A percentile compares a stretch with the other conserved stretches of the same genome.
These are phyloP conservation scores for Ganoderma sp. DNA, from an alignment of 1,284 basidiomycete species.

Conservation along the genomic window DNA sequence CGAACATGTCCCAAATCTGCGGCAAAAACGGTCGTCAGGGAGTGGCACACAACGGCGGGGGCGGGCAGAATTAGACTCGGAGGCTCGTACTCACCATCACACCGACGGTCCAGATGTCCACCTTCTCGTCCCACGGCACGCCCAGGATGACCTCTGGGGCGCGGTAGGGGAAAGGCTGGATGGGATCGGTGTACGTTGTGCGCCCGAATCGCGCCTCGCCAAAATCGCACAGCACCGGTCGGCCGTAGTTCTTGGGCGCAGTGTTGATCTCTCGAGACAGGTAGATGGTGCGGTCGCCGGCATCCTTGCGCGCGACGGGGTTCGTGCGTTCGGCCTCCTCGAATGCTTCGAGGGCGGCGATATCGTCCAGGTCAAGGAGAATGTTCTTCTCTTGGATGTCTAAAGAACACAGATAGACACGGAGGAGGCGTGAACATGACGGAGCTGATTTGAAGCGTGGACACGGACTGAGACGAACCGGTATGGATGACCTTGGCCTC, in stretches of 20 bases:
- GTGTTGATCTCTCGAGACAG: conserved; percentile 16
- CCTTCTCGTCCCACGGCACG: conserved; percentile 32
- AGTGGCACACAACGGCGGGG: background rate
- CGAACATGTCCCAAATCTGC: conserved; percentile 35
- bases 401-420: conserved; percentile 4
- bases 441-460: too few relatives aligned
- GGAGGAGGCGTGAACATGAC: too few relatives aligned
- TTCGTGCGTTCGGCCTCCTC: conserved; percentile 22
- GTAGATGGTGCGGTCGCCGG: conserved; percentile 26
- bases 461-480: conserved; percentile 19
- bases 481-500: conserved; percentile 36
- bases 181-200: conserved; percentile 23
- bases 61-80: background rate
- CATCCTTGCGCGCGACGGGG: conserved; percentile 24
- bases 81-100: conserved; percentile 30
- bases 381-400: conserved; percentile 28
- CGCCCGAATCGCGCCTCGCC: conserved; percentile 29
- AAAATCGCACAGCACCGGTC: conserved; percentile 30
- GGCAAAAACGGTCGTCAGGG: background rate
- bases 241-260: conserved; percentile 19
- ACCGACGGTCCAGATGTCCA: conserved; percentile 40
- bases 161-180: conserved; percentile 33
- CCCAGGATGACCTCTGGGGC: conserved; percentile 33
- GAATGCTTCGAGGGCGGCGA: conserved; percentile 21
- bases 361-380: conserved; percentile 22